phyloP scores from a whole-genome alignment of 805 yeast genomes.

The Torulaspora quercuum region DNA sequence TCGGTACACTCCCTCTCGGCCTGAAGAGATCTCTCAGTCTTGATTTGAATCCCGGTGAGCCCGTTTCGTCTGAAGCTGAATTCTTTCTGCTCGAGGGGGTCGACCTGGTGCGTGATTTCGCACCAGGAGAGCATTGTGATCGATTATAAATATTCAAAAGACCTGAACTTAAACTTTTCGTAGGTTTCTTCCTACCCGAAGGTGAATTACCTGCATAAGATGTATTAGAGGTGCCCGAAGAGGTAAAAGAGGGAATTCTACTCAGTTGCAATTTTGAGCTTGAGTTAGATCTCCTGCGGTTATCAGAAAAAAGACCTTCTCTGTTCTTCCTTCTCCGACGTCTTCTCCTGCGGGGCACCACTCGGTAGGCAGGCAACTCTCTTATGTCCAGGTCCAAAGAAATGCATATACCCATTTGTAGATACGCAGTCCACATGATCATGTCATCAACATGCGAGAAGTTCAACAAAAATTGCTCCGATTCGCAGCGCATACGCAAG shows the following conservation, averaged over 20 bases:
- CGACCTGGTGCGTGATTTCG: conserved; percentile 1
- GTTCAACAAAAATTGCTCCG: conserved; percentile 72
- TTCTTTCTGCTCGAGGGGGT: conserved; percentile 10
- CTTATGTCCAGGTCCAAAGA: conserved; percentile 72
- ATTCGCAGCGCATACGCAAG: conserved; percentile 73
- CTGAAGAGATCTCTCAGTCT: conserved; percentile 13
- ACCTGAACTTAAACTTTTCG: conserved; percentile 13
- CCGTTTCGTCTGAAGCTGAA: conserved; percentile 8
- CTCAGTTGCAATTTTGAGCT: neutral
- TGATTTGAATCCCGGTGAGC: conserved; percentile 12
- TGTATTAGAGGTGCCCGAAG: neutral
- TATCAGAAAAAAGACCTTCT: conserved; percentile 10
- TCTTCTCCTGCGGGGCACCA: conserved; percentile 75
- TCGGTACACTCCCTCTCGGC: conserved; percentile 15
- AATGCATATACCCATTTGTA: conserved; percentile 74
- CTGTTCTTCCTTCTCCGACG: conserved; percentile 35
- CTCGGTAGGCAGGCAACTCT: conserved; percentile 68
- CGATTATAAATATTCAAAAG: conserved; percentile 4
- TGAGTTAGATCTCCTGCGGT: conserved; percentile 7
- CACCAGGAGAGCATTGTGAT: conserved; percentile 1
- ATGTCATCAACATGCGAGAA: conserved; percentile 61
- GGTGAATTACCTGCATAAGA: conserved; percentile 1
- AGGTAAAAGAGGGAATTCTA: conserved; percentile 1
- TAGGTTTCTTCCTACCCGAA: conserved; percentile 2
- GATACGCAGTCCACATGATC: conserved; percentile 72